Percentiles rank a stretch among this genome's conserved stretches.
These are phyloP conservation scores for Kodamaea neixiangensis DNA, from an alignment of 805 yeast species.

Conservation along the genomic window DNA sequence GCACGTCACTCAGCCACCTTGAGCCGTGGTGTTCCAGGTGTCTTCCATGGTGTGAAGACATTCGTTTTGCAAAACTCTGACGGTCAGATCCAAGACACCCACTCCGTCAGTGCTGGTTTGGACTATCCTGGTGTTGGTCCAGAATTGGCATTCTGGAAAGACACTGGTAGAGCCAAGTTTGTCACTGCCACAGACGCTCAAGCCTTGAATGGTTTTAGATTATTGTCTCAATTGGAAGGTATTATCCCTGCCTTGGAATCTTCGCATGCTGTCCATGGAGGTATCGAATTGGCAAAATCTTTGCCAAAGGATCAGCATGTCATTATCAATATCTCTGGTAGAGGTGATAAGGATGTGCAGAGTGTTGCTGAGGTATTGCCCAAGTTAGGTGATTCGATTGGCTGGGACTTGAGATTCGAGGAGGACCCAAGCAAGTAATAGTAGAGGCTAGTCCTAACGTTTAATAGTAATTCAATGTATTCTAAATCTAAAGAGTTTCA, in stretches of 20 bases:
- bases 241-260: conserved; percentile 98
- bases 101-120: conserved; percentile 96
- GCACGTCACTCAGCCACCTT: conserved; percentile 91
- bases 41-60: conserved; percentile 96
- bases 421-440: conserved; percentile 42
- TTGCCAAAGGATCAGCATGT: conserved; percentile 77
- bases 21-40: conserved; percentile 95
- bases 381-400: conserved; percentile 82
- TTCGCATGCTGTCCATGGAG: conserved; percentile 95
- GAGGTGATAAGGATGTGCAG: conserved; percentile 99
- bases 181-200: conserved; percentile 94
- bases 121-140: conserved; percentile 99
- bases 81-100: conserved; percentile 97
- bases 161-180: conserved; percentile 88
- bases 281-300: conserved; percentile 79
- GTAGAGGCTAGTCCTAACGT: background rate
- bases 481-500: conserved; percentile 26
- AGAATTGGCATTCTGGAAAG: conserved; percentile 93
- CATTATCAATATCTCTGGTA: conserved; percentile 90
- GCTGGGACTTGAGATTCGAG: conserved; percentile 94
- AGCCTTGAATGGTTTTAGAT: conserved; percentile 87
- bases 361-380: conserved; percentile 96
- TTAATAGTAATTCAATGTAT: background rate
- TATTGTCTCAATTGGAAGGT: conserved; percentile 92
- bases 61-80: conserved; percentile 87